Evolutionary conservation across 345 rosid species (phyloP).

Genomic region (Acer saccharum): DNA sequence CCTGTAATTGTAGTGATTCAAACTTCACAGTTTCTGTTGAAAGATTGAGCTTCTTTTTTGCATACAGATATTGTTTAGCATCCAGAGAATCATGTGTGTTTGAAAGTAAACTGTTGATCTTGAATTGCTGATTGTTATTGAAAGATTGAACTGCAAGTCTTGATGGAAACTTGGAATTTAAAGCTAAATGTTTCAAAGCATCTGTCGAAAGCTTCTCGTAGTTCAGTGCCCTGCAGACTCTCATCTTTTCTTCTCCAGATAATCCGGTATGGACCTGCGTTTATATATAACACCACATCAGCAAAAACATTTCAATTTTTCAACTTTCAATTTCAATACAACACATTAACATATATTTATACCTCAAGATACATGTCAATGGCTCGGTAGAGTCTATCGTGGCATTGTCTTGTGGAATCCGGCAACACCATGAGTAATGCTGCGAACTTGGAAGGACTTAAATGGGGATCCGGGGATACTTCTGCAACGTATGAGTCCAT

Average conservation of each 20-base stretch:
- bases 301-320: not conserved
- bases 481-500: conserved; percentile 51
- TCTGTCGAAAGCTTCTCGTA: conserved; percentile 47
- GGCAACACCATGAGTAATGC: conserved; percentile 43
- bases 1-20: conserved; percentile 21
- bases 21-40: conserved; percentile 21
- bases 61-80: conserved; percentile 13
- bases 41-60: conserved; percentile 21
- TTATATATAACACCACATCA: not conserved
- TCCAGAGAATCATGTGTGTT: not conserved
- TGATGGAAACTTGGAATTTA: conserved; percentile 45
- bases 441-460: conserved; percentile 41
- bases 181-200: conserved; percentile 31
- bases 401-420: conserved; percentile 43
- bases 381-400: conserved; percentile 44
- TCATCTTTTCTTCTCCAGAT: conserved; percentile 36
- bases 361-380: conserved; percentile 56
- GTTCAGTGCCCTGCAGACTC: conserved; percentile 38
- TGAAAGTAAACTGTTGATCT: conserved; percentile 9
- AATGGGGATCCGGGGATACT: conserved; percentile 47
- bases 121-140: conserved; percentile 29
- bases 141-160: conserved; percentile 31
- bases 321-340: not conserved
- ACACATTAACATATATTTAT: conserved; percentile 10
- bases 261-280: conserved; percentile 47